A percentile compares a stretch with the other conserved stretches of the same genome.
Evolutionary conservation across 148 eudicot species (phyloP).

Genomic region (Cornus florida): DNA sequence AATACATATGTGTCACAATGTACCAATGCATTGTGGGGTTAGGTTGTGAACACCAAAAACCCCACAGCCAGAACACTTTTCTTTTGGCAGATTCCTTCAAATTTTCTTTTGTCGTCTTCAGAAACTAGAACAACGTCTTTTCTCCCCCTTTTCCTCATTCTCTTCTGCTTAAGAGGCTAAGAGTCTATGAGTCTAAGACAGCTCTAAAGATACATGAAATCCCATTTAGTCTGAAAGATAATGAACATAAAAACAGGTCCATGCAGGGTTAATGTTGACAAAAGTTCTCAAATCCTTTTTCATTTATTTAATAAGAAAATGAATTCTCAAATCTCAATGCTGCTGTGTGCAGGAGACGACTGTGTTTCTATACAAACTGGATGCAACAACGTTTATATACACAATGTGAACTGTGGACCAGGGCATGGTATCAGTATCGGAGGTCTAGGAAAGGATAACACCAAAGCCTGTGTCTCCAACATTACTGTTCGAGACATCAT

Average conservation of each 20-base stretch:
- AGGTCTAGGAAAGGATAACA: constrained; percentile 77
- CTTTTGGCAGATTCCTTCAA: constrained; percentile 12
- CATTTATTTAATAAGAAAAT: too few relatives aligned
- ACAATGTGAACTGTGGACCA: constrained; percentile 85
- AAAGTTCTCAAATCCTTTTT: too few relatives aligned
- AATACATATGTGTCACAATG: too few relatives aligned
- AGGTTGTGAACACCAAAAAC: neutral
- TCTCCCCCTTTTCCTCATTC: too few relatives aligned
- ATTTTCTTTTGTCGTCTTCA: neutral
- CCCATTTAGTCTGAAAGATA: neutral
- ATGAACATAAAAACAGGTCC: neutral
- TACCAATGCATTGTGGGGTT: neutral
- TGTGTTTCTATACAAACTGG: constrained; percentile 94
- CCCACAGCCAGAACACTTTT: constrained; percentile 3
- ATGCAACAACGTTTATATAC: constrained; percentile 76
- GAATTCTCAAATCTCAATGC: constrained; percentile 5
- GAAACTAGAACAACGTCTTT: neutral
- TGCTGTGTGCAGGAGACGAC: constrained; percentile 76
- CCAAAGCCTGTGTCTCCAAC: constrained; percentile 89
- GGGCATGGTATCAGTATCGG: constrained; percentile 99
- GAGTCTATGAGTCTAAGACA: too few relatives aligned
- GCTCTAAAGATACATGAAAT: neutral
- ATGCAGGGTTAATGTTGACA: neutral
- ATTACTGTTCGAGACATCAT: constrained; percentile 69
- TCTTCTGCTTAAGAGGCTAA: too few relatives aligned